phyloP scores from a whole-genome alignment of 768 basidiomycete genomes.

The Lentinula aciculospora region DNA sequence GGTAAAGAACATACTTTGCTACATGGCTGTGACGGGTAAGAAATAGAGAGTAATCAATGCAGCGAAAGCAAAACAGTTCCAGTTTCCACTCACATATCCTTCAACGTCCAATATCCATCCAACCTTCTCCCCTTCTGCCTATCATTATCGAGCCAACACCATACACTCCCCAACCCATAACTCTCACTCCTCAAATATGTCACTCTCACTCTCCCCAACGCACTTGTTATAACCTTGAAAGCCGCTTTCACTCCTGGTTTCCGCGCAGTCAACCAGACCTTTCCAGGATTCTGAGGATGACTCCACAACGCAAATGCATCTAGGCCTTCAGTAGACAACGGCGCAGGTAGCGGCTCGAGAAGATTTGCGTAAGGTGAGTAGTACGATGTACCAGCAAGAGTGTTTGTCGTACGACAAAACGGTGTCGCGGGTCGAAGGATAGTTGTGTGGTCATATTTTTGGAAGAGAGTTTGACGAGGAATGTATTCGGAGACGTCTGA shows the following conservation, averaged over 20 bases:
- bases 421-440: neutral
- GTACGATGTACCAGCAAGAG: neutral
- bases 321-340: neutral
- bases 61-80: neutral
- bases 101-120: neutral
- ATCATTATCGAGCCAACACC: slow-evolving; percentile 1
- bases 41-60: neutral
- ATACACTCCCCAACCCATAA: neutral
- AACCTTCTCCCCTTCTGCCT: neutral
- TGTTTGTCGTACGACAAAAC: slow-evolving; percentile 1
- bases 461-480: neutral
- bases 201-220: neutral
- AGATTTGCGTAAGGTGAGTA: neutral
- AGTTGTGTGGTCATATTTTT: slow-evolving; percentile 1
- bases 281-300: neutral
- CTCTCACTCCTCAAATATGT: slow-evolving; percentile 2
- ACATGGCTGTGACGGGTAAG: neutral
- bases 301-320: neutral
- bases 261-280: neutral
- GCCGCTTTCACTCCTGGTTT: neutral
- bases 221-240: neutral
- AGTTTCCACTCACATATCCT: neutral
- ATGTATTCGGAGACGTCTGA: neutral
- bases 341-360: neutral
- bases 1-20: neutral